Conservation (phyloP, 2,329 filamentous ascomycete species). For the Aspergillus sp. region DNA sequence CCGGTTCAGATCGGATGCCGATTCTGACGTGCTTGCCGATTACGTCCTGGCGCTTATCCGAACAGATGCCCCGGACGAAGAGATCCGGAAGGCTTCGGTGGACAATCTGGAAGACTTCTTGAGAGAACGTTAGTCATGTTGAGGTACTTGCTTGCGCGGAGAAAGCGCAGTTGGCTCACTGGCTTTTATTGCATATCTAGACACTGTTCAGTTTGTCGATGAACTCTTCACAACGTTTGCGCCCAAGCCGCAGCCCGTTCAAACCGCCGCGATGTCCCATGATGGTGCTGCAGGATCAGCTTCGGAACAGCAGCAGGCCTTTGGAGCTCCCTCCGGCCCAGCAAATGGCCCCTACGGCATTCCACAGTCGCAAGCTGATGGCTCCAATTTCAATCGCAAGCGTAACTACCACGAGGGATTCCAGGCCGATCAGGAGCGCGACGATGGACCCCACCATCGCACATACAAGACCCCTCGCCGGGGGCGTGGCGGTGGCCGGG, state of each 20-base stretch:
- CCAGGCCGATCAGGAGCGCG: slow-evolving; percentile 46
- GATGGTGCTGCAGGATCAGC: slow-evolving; percentile 23
- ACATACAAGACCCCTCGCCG: slow-evolving; percentile 50
- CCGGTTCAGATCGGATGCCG: slow-evolving; percentile 57
- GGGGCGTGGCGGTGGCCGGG: slow-evolving; percentile 45
- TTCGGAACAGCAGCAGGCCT: slow-evolving; percentile 23
- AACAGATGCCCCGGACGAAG: slow-evolving; percentile 56
- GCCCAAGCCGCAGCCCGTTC: slow-evolving; percentile 42
- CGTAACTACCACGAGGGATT: slow-evolving; percentile 55
- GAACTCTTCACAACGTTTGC: slow-evolving; percentile 56
- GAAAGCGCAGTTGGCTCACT: slow-evolving; percentile 9
- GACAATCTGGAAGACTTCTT: slow-evolving; percentile 62
- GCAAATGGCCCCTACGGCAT: slow-evolving; percentile 21
- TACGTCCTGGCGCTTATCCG: slow-evolving; percentile 62
- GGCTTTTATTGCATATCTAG: slow-evolving; percentile 32
- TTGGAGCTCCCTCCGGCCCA: slow-evolving; percentile 27
- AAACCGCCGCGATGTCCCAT: slow-evolving; percentile 25
- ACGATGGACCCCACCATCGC: slow-evolving; percentile 48
- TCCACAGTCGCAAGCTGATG: slow-evolving; percentile 27
- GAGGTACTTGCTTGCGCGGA: background rate
- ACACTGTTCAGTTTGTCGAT: slow-evolving; percentile 56
- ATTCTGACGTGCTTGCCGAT: slow-evolving; percentile 62
- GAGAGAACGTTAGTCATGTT: slow-evolving; percentile 48
- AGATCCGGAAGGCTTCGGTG: slow-evolving; percentile 54
- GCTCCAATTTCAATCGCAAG: slow-evolving; percentile 48